A percentile compares a stretch with the other conserved stretches of the same genome.
These are phyloP conservation scores for Cordyceps cicadae DNA, from an alignment of 2,329 filamentous ascomycete genomes.

Conservation along the genomic window DNA sequence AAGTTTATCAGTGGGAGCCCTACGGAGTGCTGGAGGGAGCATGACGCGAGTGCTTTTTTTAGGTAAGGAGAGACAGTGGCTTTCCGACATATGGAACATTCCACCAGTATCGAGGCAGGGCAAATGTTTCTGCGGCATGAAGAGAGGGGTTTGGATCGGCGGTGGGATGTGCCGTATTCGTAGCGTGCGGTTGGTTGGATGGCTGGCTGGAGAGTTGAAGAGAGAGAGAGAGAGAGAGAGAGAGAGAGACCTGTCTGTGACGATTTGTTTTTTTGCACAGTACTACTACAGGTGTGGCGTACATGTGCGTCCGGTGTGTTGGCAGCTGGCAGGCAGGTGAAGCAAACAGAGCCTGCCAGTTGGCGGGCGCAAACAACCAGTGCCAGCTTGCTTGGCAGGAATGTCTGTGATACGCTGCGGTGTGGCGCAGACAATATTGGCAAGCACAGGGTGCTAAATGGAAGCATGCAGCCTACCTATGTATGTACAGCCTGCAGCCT, in stretches of 20 bases:
- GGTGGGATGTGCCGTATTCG: background rate
- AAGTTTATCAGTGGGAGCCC: too few species aligned
- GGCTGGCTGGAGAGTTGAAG: background rate
- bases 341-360: background rate
- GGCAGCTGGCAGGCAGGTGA: background rate
- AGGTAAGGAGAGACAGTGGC: background rate
- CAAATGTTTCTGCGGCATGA: background rate
- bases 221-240: background rate
- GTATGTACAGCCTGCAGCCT: background rate
- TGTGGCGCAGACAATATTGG: constrained; percentile 1
- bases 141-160: background rate
- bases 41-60: constrained; percentile 4
- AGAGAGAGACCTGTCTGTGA: background rate
- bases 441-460: background rate
- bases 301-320: background rate
- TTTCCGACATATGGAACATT: constrained; percentile 8
- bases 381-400: constrained; percentile 4
- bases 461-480: background rate
- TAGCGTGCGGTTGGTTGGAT: background rate
- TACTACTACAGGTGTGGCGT: background rate
- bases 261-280: background rate
- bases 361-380: background rate
- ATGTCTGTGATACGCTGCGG: background rate
- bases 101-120: background rate
- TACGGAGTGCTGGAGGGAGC: background rate